Base-by-base conservation (phyloP, 75 land plant genomes). In the Picea glauca region DNA sequence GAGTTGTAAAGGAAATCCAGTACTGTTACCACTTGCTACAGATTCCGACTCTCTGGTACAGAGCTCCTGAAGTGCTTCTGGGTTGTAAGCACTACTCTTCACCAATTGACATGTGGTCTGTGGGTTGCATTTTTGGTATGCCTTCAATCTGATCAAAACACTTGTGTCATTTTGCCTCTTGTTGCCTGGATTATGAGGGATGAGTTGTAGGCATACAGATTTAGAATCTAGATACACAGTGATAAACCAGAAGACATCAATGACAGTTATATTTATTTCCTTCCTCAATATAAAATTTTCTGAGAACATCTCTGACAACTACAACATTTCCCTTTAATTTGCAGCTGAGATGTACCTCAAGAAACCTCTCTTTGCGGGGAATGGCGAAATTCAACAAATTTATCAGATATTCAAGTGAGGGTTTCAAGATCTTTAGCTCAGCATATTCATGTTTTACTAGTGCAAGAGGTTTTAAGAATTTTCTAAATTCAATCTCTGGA, bases 41-140 rank as follows among this genome's bases (percentile, higher is more conserved):
- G 85, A 83, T 80, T 60, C 78, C 80, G n/a, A 83, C 85, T 54
- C 83, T 83, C 13, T 83, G 85, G 76, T 84, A 78, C 70, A 70
- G 80, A 38, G 84, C 84, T 20, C 84, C 86, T 26, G 84, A 84
- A 78, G 86, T 84, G 23, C 76, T 84, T 56, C 79, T 84, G 2
- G 84, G 84, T 26, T 76, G 80, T 9, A 78, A 85, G n/a, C 84
- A 81, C 58, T 84, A 81, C 75, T 84, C 86, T 31, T 70, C 38
- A 33, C 84, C 84, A 5, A 80, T 81, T 40, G 84, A 84, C 21
- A 77, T 78, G 13, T 84, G 83, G 78, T 83, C 78, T 46, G 78
- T 81, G 0, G 78, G 84, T 18, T 83, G 85, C 65, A 83, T 83
- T 26, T 76, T 80, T n/a, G 78, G 85, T 83, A 58, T 26, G 30